Percentiles rank a stretch among this genome's conserved stretches.
phyloP scores from a whole-genome alignment of 768 basidiomycete species.

The Ramaria rubella region DNA sequence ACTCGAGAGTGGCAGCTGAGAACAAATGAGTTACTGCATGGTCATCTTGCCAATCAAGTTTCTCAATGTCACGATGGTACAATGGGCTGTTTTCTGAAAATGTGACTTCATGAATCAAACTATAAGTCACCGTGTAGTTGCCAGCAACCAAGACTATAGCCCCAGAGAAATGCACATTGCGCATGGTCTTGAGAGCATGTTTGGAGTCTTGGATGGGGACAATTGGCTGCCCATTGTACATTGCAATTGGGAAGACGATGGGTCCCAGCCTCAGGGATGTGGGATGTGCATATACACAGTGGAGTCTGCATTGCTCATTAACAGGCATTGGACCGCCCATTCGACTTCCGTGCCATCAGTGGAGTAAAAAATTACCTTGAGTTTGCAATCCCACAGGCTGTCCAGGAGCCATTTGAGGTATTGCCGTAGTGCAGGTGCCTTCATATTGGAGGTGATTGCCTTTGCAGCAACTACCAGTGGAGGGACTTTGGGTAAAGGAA shows the following conservation, averaged over 20 bases:
- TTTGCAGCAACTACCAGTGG: conserved; percentile 31
- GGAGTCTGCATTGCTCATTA: conserved; percentile 11
- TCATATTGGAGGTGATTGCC: conserved; percentile 20
- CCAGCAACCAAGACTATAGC: conserved; percentile 25
- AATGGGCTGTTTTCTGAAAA: conserved; percentile 22
- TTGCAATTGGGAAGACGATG: conserved; percentile 5
- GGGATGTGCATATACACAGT: not conserved
- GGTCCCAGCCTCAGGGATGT: conserved; percentile 8
- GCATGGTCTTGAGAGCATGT: conserved; percentile 29
- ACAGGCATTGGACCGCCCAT: conserved; percentile 20
- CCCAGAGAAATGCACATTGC: conserved; percentile 31
- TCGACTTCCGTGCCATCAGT: conserved; percentile 31
- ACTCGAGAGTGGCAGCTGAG: conserved; percentile 28
- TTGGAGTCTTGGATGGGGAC: conserved; percentile 32
- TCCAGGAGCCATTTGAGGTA: conserved; percentile 16
- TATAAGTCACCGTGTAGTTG: conserved; percentile 19
- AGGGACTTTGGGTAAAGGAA: conserved; percentile 28
- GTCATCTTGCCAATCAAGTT: conserved; percentile 40
- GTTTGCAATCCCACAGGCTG: conserved; percentile 18
- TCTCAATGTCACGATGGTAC: conserved; percentile 31
- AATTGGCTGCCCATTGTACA: conserved; percentile 18
- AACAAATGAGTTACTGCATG: conserved; percentile 35
- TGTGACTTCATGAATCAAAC: conserved; percentile 1
- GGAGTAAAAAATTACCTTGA: conserved; percentile 28
- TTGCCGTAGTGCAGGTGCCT: conserved; percentile 16